Percentiles rank a stretch among this genome's conserved stretches.
phyloP scores from a whole-genome alignment of 2,329 filamentous ascomycete species.

The Neonectria punicea region DNA sequence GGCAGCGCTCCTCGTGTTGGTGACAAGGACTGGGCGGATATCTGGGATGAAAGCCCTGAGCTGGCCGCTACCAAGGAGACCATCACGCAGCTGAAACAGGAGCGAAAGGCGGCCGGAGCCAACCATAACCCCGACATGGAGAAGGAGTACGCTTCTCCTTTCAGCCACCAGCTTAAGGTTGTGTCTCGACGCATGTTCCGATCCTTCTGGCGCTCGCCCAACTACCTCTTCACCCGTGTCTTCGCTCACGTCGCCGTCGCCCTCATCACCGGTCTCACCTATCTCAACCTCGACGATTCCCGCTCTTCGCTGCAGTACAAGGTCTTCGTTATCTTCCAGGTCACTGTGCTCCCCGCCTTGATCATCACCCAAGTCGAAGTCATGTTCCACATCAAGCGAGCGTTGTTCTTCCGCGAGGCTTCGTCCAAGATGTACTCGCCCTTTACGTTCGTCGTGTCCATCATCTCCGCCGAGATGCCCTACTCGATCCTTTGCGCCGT shows the following conservation, averaged over 20 bases:
- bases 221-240: constrained; percentile 88
- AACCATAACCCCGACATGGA: constrained; percentile 64
- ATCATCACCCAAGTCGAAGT: constrained; percentile 84
- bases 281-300: constrained; percentile 80
- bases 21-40: constrained; percentile 80
- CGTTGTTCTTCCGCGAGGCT: constrained; percentile 87
- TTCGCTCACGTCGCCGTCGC: constrained; percentile 87
- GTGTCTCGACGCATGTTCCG: constrained; percentile 79
- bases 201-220: constrained; percentile 85
- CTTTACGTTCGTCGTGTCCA: constrained; percentile 79
- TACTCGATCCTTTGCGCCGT: constrained; percentile 85
- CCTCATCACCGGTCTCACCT: constrained; percentile 81
- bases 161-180: constrained; percentile 80
- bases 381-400: constrained; percentile 82
- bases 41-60: constrained; percentile 81
- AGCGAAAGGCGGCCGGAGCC: constrained; percentile 57
- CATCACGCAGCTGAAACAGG: constrained; percentile 73
- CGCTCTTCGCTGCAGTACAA: constrained; percentile 83
- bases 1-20: constrained; percentile 78
- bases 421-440: constrained; percentile 88
- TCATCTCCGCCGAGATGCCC: constrained; percentile 86
- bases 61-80: constrained; percentile 72
- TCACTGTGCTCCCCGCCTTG: constrained; percentile 83
- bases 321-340: constrained; percentile 91
- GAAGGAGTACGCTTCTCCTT: constrained; percentile 84